phyloP scores from a whole-genome alignment of 1,284 basidiomycete genomes.

The Abortiporus biennis region DNA sequence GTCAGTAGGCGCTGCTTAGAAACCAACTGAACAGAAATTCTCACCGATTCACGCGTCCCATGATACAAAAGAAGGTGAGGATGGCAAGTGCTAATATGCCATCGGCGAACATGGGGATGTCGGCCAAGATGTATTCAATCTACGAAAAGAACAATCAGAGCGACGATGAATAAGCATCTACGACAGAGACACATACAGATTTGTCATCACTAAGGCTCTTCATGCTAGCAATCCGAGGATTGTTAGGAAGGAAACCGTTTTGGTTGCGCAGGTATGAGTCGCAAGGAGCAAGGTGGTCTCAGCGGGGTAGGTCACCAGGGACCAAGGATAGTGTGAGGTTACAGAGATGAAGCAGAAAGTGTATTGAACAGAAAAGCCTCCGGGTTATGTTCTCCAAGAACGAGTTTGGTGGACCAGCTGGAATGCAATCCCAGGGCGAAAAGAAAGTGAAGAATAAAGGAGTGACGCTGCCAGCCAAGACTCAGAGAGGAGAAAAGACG shows the following conservation, averaged over 20 bases:
- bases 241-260: no score
- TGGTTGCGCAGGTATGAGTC: slow-evolving; percentile 4
- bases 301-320: no score
- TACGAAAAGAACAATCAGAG: slow-evolving; percentile 19
- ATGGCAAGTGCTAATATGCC: slow-evolving; percentile 63
- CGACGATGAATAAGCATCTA: background rate
- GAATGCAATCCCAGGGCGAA: slow-evolving; percentile 24
- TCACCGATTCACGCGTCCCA: slow-evolving; percentile 53
- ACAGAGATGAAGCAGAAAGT: background rate
- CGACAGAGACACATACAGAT: slow-evolving; percentile 17
- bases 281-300: no score
- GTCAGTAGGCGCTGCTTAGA: slow-evolving; percentile 3
- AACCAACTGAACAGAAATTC: slow-evolving; percentile 20
- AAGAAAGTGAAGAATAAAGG: slow-evolving; percentile 4
- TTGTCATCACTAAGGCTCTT: slow-evolving; percentile 15
- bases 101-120: slow-evolving; percentile 63
- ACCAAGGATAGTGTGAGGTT: no score
- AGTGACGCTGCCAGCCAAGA: background rate
- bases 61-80: slow-evolving; percentile 52
- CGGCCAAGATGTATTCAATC: slow-evolving; percentile 55
- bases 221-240: slow-evolving; percentile 13
- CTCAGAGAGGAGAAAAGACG: background rate
- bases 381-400: slow-evolving; percentile 2
- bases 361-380: background rate
- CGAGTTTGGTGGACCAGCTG: no score